Percentiles rank a stretch among this genome's conserved stretches.
Conservation (phyloP, 352 stramenopile genomes). For the Thalassiosira hispida region DNA sequence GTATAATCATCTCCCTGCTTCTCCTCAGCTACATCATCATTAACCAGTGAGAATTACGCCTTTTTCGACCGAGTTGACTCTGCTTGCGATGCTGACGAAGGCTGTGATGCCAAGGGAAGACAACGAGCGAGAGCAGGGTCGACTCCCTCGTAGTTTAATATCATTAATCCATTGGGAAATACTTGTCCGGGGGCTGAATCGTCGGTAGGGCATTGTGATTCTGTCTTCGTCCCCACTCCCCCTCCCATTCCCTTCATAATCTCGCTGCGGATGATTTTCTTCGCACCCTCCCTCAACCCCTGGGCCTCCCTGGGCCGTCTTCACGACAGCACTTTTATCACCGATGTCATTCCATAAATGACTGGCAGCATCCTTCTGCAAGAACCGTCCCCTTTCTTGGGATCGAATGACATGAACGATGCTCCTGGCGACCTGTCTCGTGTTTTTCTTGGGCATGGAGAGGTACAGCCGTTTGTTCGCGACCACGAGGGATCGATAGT, state of each 20-base stretch:
- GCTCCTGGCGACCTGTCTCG: slow-evolving; percentile 34
- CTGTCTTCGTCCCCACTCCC: background rate
- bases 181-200: background rate
- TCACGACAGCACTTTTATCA: slow-evolving; percentile 42
- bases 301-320: slow-evolving; percentile 43
- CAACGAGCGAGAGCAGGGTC: background rate
- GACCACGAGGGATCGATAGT: slow-evolving; percentile 87
- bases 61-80: too few relatives aligned
- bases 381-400: slow-evolving; percentile 50
- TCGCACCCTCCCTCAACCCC: slow-evolving; percentile 46
- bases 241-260: background rate
- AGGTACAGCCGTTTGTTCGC: slow-evolving; percentile 82
- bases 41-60: too few relatives aligned
- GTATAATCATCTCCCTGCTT: too few relatives aligned
- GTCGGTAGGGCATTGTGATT: background rate
- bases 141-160: background rate
- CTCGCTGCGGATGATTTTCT: background rate
- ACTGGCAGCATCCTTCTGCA: slow-evolving; percentile 38
- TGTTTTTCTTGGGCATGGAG: slow-evolving; percentile 47
- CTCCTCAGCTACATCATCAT: too few relatives aligned
- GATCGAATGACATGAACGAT: slow-evolving; percentile 51
- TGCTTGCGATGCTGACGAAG: too few relatives aligned
- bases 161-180: background rate
- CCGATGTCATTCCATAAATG: slow-evolving; percentile 45
- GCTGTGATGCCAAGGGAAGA: too few relatives aligned